Conservation (phyloP, 768 basidiomycete species). For the Boletus sp. region DNA sequence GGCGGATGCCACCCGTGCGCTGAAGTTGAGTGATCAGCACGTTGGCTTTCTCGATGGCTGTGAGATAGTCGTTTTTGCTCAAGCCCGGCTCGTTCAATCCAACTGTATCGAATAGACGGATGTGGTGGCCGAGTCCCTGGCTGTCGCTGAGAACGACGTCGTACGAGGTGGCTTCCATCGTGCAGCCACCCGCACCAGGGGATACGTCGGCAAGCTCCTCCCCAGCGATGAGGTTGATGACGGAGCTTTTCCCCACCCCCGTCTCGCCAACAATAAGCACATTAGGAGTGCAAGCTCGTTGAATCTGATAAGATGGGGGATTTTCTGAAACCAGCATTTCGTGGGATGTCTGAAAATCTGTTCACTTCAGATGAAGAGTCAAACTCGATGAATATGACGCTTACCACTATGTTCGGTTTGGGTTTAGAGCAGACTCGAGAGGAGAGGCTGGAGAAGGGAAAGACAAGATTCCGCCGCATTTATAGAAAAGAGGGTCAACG, state of each 20-base stretch:
- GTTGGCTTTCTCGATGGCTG: slow-evolving; percentile 28
- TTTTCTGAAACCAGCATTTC: neutral
- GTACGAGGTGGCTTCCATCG: slow-evolving; percentile 29
- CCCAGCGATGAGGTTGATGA: slow-evolving; percentile 39
- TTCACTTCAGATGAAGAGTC: neutral
- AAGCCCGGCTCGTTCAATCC: slow-evolving; percentile 29
- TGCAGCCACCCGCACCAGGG: slow-evolving; percentile 31
- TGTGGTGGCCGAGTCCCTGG: neutral
- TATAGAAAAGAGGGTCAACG: slow-evolving; percentile 3
- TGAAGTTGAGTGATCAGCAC: slow-evolving; percentile 31
- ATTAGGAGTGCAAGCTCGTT: slow-evolving; percentile 27
- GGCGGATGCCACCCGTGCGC: slow-evolving; percentile 24
- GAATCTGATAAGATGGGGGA: slow-evolving; percentile 11
- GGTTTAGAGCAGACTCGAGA: neutral
- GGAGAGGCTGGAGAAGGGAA: neutral
- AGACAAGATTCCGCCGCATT: neutral
- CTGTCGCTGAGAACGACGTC: slow-evolving; percentile 15
- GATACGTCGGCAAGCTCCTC: slow-evolving; percentile 25
- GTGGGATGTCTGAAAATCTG: slow-evolving; percentile 2
- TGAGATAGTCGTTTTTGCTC: slow-evolving; percentile 18
- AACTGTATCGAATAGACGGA: slow-evolving; percentile 32
- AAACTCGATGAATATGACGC: neutral
- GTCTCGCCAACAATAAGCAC: slow-evolving; percentile 34
- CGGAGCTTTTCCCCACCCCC: slow-evolving; percentile 36
- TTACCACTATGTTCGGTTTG: slow-evolving; percentile 6